Conservation (phyloP, 495 filamentous ascomycete genomes). For the Trichoderma gamsii region DNA sequence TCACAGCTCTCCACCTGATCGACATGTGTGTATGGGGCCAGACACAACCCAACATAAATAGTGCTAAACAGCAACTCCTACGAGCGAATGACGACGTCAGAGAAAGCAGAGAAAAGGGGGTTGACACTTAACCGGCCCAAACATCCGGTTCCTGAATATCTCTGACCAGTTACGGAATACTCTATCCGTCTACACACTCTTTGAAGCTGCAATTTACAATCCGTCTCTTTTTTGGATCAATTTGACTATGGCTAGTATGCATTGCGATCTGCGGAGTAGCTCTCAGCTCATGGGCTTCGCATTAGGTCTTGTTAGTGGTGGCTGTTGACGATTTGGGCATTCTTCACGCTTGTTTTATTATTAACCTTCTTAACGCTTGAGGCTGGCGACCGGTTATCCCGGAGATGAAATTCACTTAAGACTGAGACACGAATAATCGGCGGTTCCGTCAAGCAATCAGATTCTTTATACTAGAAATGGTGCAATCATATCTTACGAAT, state of each 20-base stretch:
- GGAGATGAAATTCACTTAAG: neutral
- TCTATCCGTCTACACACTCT: neutral
- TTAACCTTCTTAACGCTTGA: neutral
- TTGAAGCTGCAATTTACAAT: neutral
- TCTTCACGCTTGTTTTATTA: no score
- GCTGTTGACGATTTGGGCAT: neutral
- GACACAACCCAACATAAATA: neutral
- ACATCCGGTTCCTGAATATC: constrained; percentile 8
- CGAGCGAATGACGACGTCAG: neutral
- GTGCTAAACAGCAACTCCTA: neutral
- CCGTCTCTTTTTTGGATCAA: neutral
- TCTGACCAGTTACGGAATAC: neutral
- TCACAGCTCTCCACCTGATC: neutral
- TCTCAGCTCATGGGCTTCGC: neutral
- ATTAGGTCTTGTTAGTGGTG: neutral
- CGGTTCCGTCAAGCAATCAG: neutral
- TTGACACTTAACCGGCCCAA: neutral
- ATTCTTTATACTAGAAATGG: neutral
- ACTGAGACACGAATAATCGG: neutral
- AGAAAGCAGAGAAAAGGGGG: constrained; percentile 4
- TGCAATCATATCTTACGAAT: neutral
- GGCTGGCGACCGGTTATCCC: neutral
- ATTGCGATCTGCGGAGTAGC: neutral
- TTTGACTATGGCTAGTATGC: neutral
- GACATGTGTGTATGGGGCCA: neutral